phyloP scores from a whole-genome alignment of 306 rosid genomes.

The Prunus salicina region DNA sequence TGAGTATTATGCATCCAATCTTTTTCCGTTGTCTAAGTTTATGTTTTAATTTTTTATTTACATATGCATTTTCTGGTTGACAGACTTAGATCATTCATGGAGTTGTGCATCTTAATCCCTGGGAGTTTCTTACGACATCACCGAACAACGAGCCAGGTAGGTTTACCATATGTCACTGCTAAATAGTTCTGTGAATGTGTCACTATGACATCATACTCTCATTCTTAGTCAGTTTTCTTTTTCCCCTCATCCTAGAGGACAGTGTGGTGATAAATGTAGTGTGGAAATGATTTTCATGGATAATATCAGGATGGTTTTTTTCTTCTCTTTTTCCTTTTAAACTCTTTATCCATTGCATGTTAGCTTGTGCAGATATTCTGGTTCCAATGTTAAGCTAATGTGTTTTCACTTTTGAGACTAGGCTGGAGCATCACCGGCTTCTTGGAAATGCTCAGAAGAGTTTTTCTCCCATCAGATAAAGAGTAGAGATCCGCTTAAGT shows the following conservation, averaged over 20 bases:
- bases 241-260: not conserved
- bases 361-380: not conserved
- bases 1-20: not conserved
- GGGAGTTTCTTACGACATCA: slow-evolving; percentile 58
- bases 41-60: slow-evolving; percentile 18
- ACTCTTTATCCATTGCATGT: not conserved
- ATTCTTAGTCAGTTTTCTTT: not conserved
- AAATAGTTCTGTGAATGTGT: slow-evolving; percentile 11
- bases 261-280: not conserved
- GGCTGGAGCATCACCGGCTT: slow-evolving; percentile 80
- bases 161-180: slow-evolving; percentile 23
- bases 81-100: slow-evolving; percentile 96
- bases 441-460: slow-evolving; percentile 98
- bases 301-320: not conserved
- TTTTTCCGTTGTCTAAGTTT: not conserved
- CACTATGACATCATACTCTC: not conserved
- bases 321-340: not conserved
- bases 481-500: slow-evolving; percentile 86
- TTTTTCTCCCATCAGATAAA: slow-evolving; percentile 73
- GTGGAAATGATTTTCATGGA: not conserved
- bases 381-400: not conserved
- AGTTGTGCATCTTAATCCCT: slow-evolving; percentile 83
- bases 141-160: slow-evolving; percentile 44
- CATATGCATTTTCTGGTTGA: slow-evolving; percentile 14
- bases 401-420: slow-evolving; percentile 24